Conservation (phyloP, 345 rosid species). For the Ceriops tagal region DNA sequence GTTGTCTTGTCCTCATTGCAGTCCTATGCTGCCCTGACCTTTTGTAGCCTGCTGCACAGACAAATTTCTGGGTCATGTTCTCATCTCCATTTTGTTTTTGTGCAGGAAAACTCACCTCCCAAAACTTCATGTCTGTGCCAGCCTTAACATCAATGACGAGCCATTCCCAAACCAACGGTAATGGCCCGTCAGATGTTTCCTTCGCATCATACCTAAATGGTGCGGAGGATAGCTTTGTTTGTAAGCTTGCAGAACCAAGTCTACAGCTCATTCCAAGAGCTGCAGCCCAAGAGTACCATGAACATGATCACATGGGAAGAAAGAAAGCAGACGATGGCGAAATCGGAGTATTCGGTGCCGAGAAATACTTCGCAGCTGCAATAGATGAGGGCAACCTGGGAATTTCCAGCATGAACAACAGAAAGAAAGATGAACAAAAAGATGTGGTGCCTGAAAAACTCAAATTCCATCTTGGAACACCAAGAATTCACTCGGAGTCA, state of each 20-base stretch:
- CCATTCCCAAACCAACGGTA: slow-evolving; percentile 24
- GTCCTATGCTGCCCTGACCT: no score
- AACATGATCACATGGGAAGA: slow-evolving; percentile 14
- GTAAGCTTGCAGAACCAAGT: slow-evolving; percentile 29
- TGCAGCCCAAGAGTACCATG: slow-evolving; percentile 10
- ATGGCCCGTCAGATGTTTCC: slow-evolving; percentile 37
- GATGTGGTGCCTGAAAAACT: slow-evolving; percentile 22
- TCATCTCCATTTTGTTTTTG: slow-evolving; percentile 1
- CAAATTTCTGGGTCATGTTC: slow-evolving; percentile 24
- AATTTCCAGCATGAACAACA: slow-evolving; percentile 23
- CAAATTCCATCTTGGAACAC: slow-evolving; percentile 38
- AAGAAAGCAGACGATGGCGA: slow-evolving; percentile 57
- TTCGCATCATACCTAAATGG: slow-evolving; percentile 48
- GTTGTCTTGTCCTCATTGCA: not conserved
- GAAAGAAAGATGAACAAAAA: slow-evolving; percentile 17
- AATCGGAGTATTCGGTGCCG: slow-evolving; percentile 79
- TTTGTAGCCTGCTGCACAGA: no score
- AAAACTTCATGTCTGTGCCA: slow-evolving; percentile 30
- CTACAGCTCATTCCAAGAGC: slow-evolving; percentile 14
- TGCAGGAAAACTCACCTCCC: not conserved
- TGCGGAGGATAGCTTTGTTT: slow-evolving; percentile 36
- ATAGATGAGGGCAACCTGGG: slow-evolving; percentile 43
- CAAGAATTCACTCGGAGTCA: slow-evolving; percentile 48
- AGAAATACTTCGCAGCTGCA: slow-evolving; percentile 70
- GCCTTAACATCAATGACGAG: slow-evolving; percentile 24